These are phyloP conservation scores for Pyrenochaeta sp. DNA, from an alignment of 2,329 filamentous ascomycete species.

Conservation along the genomic window DNA sequence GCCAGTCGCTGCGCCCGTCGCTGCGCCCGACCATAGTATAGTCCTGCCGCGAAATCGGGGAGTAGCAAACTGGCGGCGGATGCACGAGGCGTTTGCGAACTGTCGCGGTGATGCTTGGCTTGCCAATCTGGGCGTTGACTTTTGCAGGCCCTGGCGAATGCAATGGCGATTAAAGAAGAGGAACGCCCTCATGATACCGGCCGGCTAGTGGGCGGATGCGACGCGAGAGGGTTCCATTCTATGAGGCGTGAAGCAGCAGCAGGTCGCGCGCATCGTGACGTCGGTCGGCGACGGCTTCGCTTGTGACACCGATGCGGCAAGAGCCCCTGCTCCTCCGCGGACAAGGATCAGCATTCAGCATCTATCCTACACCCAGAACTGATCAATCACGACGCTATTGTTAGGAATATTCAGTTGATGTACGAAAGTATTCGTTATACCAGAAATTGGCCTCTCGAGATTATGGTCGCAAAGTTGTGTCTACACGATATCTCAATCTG, in stretches of 20 bases:
- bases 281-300: conserved; percentile 27
- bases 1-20: conserved; percentile 30
- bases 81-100: conserved; percentile 36
- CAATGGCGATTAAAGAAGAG: conserved; percentile 60
- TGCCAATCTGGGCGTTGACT: conserved; percentile 25
- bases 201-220: conserved; percentile 26
- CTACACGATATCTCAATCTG: no score
- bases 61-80: conserved; percentile 46
- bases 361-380: no score
- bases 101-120: conserved; percentile 31
- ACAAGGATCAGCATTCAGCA: no score
- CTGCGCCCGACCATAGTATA: conserved; percentile 45
- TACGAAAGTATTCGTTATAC: no score
- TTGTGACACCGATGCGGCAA: conserved; percentile 21
- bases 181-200: conserved; percentile 59
- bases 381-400: no score
- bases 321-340: not conserved
- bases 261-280: conserved; percentile 27
- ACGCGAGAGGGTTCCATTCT: conserved; percentile 39
- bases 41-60: conserved; percentile 44
- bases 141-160: conserved; percentile 52
- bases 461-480: no score
- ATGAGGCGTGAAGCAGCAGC: conserved; percentile 24
- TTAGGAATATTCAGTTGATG: no score
- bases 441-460: no score